These are phyloP conservation scores for Gossypium schwendimanii DNA, from an alignment of 441 rosid genomes.

Conservation along the genomic window DNA sequence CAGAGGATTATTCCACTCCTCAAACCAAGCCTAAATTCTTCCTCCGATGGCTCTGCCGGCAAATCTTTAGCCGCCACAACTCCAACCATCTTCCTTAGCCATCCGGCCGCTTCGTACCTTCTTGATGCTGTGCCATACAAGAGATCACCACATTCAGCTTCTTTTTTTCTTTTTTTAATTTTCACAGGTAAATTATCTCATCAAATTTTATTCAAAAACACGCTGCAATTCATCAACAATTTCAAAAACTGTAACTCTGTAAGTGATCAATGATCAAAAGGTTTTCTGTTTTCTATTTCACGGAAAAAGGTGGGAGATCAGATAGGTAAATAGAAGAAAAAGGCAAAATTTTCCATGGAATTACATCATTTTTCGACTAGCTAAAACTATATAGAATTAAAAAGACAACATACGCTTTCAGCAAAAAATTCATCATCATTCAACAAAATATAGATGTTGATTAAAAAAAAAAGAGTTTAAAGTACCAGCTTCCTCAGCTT, in stretches of 20 bases:
- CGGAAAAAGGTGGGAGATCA: background rate
- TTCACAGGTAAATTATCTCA: background rate
- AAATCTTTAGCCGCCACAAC: background rate
- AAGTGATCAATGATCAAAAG: background rate
- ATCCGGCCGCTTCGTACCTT: background rate
- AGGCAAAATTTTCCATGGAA: background rate
- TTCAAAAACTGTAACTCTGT: background rate
- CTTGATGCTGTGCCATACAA: constrained; percentile 29
- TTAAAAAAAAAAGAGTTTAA: background rate
- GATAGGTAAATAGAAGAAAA: background rate
- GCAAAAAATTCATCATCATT: background rate
- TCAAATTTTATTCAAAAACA: background rate
- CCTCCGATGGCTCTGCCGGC: constrained; percentile 32
- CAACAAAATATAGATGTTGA: background rate
- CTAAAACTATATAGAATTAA: background rate
- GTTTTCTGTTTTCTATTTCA: background rate
- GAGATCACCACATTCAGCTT: background rate
- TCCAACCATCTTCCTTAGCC: background rate
- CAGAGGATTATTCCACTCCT: constrained; percentile 73
- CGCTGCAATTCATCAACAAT: background rate
- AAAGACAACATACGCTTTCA: background rate
- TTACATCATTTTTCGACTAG: background rate
- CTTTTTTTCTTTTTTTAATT: background rate
- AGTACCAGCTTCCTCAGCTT: constrained; percentile 66
- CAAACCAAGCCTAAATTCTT: constrained; percentile 66